A percentile compares a stretch with the other conserved stretches of the same genome.
Evolutionary conservation across 2,329 filamentous ascomycete genomes (phyloP).

Genomic region (Sclerotinia nivalis): DNA sequence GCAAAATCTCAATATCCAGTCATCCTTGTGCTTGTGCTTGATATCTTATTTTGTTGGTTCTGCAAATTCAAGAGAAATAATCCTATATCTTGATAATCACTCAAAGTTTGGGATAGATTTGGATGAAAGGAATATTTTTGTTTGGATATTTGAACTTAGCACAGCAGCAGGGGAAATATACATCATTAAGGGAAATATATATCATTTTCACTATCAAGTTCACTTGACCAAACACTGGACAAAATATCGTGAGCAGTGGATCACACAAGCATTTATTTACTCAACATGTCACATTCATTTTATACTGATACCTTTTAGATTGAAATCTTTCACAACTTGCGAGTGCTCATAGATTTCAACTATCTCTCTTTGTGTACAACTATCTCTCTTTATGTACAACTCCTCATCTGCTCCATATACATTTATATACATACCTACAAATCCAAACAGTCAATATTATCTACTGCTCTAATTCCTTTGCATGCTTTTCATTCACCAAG

Average conservation of each 20-base stretch:
- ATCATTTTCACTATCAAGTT: not conserved
- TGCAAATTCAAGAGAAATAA: not conserved
- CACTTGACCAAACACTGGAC: not conserved
- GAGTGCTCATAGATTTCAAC: not conserved
- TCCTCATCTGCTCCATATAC: not conserved
- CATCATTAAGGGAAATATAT: too few relatives aligned
- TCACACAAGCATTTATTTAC: not conserved
- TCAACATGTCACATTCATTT: not conserved
- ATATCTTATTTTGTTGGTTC: not conserved
- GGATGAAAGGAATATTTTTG: not conserved
- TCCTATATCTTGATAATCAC: not conserved
- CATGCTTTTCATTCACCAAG: constrained; percentile 32
- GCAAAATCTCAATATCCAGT: not conserved
- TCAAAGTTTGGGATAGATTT: not conserved
- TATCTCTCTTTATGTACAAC: not conserved
- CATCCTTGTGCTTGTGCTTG: not conserved
- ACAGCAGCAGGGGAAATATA: too few relatives aligned
- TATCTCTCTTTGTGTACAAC: not conserved
- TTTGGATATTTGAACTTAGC: not conserved
- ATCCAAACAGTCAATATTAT: not conserved
- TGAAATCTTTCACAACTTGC: too few relatives aligned
- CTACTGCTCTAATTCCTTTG: constrained; percentile 16
- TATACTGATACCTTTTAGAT: not conserved
- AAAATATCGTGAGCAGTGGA: not conserved
- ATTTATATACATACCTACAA: not conserved